These are phyloP conservation scores for Leccinum aurantiacum DNA, from an alignment of 768 basidiomycete genomes.

Conservation along the genomic window DNA sequence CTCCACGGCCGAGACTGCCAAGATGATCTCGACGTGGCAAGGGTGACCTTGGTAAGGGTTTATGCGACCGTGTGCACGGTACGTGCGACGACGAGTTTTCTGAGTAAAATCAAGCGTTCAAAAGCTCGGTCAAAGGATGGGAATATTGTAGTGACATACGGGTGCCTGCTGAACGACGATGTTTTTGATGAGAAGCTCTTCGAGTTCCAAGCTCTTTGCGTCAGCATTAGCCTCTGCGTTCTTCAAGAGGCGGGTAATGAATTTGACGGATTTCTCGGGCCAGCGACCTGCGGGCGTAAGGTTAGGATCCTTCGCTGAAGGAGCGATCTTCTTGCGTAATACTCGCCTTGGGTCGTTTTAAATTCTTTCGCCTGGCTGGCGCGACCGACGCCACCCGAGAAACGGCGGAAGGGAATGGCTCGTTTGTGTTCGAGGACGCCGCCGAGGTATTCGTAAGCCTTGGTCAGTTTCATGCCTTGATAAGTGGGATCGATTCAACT, in stretches of 20 bases:
- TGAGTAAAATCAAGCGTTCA: constrained; percentile 28
- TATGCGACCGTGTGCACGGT: constrained; percentile 96
- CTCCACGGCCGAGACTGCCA: constrained; percentile 72
- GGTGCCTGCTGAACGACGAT: constrained; percentile 99
- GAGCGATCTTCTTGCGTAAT: neutral
- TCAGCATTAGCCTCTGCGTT: constrained; percentile 99
- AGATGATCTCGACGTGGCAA: constrained; percentile 93
- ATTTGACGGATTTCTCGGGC: constrained; percentile 98
- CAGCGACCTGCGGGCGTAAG: constrained; percentile 75
- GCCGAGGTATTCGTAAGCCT: constrained; percentile 92
- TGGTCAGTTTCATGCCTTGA: constrained; percentile 85
- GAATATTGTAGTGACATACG: constrained; percentile 46
- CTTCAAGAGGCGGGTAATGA: constrained; percentile 92
- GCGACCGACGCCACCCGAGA: constrained; percentile 92
- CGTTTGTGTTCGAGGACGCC: constrained; percentile 97
- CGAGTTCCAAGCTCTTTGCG: constrained; percentile 91
- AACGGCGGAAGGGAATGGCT: constrained; percentile 94
- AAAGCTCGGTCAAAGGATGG: constrained; percentile 1
- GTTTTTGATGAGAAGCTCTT: constrained; percentile 93
- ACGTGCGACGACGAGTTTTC: constrained; percentile 99
- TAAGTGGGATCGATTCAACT: neutral
- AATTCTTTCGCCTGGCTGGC: constrained; percentile 95
- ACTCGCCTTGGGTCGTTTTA: constrained; percentile 91
- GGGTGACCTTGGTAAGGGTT: constrained; percentile 99
- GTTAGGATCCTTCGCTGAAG: neutral